These are phyloP conservation scores for Cercospora janseana DNA, from an alignment of 2,329 filamentous ascomycete species.

Conservation along the genomic window DNA sequence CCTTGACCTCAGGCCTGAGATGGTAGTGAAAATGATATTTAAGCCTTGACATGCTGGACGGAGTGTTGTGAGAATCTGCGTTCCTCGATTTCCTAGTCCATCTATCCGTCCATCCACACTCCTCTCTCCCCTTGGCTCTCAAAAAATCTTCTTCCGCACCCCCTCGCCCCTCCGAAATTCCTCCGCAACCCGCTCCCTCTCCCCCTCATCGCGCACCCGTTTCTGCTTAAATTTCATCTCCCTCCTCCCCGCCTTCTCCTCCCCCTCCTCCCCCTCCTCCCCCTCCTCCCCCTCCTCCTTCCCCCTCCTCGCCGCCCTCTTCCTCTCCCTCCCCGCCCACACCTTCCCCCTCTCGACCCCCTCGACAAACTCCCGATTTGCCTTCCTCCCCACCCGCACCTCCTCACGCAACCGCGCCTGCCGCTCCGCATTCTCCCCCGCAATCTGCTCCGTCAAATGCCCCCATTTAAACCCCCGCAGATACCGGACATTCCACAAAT, in stretches of 20 bases:
- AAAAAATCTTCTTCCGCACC: conserved; percentile 17
- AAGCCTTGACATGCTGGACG: neutral
- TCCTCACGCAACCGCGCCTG: conserved; percentile 73
- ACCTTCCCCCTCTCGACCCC: conserved; percentile 80
- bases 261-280: neutral
- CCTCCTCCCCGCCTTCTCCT: neutral
- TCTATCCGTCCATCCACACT: too few relatives aligned
- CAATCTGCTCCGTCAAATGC: conserved; percentile 69
- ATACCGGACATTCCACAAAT: conserved; percentile 82
- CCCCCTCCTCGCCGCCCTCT: conserved; percentile 56
- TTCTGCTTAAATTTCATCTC: conserved; percentile 19
- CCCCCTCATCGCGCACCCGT: neutral
- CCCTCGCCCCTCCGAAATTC: neutral
- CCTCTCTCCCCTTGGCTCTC: too few relatives aligned
- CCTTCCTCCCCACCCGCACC: conserved; percentile 69
- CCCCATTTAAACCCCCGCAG: conserved; percentile 81
- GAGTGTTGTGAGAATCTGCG: neutral
- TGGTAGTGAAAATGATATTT: too few relatives aligned
- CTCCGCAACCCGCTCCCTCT: conserved; percentile 6
- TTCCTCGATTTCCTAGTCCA: too few relatives aligned
- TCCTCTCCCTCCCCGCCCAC: conserved; percentile 64
- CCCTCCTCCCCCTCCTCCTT: conserved; percentile 34
- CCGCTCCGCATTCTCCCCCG: conserved; percentile 76
- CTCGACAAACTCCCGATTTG: conserved; percentile 77
- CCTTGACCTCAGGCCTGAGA: too few relatives aligned